Conservation (phyloP, 2,329 filamentous ascomycete genomes). For the Claviceps quebecensis region DNA sequence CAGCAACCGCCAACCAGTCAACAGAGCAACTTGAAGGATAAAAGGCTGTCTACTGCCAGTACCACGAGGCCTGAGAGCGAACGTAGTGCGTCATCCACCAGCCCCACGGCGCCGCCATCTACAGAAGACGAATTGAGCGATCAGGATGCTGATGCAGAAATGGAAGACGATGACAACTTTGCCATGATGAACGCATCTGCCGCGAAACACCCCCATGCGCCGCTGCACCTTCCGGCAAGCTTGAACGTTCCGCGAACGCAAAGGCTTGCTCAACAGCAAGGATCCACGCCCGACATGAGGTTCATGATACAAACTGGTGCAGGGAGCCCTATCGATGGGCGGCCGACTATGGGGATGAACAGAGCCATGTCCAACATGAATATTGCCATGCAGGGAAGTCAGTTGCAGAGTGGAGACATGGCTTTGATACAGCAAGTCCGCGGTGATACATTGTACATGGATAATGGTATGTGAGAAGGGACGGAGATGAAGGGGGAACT, state of each 20-base stretch:
- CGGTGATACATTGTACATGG: constrained; percentile 38
- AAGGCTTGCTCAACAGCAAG: constrained; percentile 20
- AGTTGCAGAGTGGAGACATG: constrained; percentile 29
- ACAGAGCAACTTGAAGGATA: constrained; percentile 5
- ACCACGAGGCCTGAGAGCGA: constrained; percentile 21
- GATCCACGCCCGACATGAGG: constrained; percentile 18
- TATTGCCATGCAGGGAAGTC: constrained; percentile 24
- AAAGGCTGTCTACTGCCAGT: constrained; percentile 22
- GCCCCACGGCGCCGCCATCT: constrained; percentile 23
- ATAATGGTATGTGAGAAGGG: constrained; percentile 11
- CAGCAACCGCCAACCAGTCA: not conserved
- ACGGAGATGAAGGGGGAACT: not conserved
- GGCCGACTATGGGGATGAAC: constrained; percentile 25
- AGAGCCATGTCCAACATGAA: constrained; percentile 34
- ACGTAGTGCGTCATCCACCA: constrained; percentile 16
- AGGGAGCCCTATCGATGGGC: constrained; percentile 18
- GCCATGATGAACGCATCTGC: constrained; percentile 32
- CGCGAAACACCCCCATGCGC: constrained; percentile 21
- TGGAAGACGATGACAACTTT: constrained; percentile 46
- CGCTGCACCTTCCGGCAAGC: constrained; percentile 25
- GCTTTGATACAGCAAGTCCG: constrained; percentile 32
- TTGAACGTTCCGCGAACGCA: constrained; percentile 31
- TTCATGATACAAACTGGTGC: constrained; percentile 30
- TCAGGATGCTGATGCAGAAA: constrained; percentile 31
- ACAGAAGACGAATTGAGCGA: constrained; percentile 24